Evolutionary conservation across 805 yeast genomes (phyloP).

Genomic region (Candida nitratophila): DNA sequence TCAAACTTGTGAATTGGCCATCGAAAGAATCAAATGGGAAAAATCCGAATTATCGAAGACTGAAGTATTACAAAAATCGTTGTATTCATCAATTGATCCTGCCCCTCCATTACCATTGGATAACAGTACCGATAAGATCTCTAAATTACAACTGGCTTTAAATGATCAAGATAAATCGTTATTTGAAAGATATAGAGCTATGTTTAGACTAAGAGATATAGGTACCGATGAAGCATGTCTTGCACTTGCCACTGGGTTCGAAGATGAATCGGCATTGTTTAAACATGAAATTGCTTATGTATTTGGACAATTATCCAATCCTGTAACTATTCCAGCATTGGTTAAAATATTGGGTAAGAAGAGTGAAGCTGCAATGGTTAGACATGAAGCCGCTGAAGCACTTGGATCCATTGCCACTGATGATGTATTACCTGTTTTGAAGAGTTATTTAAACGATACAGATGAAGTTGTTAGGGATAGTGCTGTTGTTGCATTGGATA

Average conservation of each 20-base stretch:
- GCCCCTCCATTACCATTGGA: constrained; percentile 91
- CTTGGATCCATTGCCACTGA: constrained; percentile 95
- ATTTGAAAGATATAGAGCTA: constrained; percentile 94
- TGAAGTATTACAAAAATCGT: constrained; percentile 68
- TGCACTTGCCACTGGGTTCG: constrained; percentile 86
- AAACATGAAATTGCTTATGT: constrained; percentile 98
- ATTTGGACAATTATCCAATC: constrained; percentile 94
- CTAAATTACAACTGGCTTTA: constrained; percentile 57
- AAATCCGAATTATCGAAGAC: constrained; percentile 55
- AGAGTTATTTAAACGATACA: constrained; percentile 68
- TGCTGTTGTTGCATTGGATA: constrained; percentile 94
- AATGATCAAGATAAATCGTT: constrained; percentile 73
- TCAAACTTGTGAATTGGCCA: constrained; percentile 96
- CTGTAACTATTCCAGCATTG: constrained; percentile 83
- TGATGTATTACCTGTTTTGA: constrained; percentile 85
- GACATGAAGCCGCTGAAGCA: constrained; percentile 99
- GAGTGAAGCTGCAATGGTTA: constrained; percentile 93
- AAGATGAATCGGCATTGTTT: constrained; percentile 87
- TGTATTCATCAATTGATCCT: constrained; percentile 88
- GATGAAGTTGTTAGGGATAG: constrained; percentile 93
- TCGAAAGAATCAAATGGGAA: constrained; percentile 93
- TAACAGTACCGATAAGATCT: constrained; percentile 41
- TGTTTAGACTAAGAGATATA: constrained; percentile 94
- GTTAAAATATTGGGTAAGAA: constrained; percentile 72
- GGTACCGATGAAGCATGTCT: constrained; percentile 89